phyloP scores from a whole-genome alignment of 805 yeast species.

The Crinitomyces ghanaensis region DNA sequence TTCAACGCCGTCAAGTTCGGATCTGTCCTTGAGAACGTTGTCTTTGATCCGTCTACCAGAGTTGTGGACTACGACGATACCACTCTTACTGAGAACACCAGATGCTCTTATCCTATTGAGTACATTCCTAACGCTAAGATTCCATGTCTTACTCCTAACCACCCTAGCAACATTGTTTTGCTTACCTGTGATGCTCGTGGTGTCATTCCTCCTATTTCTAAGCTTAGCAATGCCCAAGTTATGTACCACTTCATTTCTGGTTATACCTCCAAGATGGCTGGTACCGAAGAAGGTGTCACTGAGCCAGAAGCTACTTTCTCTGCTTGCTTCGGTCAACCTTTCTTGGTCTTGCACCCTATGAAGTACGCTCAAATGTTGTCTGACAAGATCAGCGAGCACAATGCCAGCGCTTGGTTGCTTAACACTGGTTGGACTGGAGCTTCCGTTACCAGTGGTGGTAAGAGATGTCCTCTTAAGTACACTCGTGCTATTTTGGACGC shows the following conservation, averaged over 20 bases:
- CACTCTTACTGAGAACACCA: constrained; percentile 87
- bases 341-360: constrained; percentile 96
- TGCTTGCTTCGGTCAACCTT: constrained; percentile 98
- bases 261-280: constrained; percentile 98
- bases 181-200: constrained; percentile 98
- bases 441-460: constrained; percentile 85
- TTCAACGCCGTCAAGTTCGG: constrained; percentile 92
- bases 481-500: constrained; percentile 94
- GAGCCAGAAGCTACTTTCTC: constrained; percentile 98
- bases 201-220: constrained; percentile 94
- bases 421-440: constrained; percentile 99
- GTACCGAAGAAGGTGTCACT: constrained; percentile 97
- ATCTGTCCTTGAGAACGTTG: constrained; percentile 86
- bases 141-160: constrained; percentile 82
- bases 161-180: constrained; percentile 85
- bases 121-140: constrained; percentile 92
- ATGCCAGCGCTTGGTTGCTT: constrained; percentile 89
- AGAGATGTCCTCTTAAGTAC: constrained; percentile 94
- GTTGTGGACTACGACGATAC: constrained; percentile 76
- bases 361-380: constrained; percentile 93
- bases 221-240: constrained; percentile 86
- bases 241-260: constrained; percentile 99
- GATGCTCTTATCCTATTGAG: constrained; percentile 98
- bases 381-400: constrained; percentile 80
- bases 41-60: constrained; percentile 67